Base-by-base conservation (phyloP, 306 rosid species). In the Vigna radiata region DNA sequence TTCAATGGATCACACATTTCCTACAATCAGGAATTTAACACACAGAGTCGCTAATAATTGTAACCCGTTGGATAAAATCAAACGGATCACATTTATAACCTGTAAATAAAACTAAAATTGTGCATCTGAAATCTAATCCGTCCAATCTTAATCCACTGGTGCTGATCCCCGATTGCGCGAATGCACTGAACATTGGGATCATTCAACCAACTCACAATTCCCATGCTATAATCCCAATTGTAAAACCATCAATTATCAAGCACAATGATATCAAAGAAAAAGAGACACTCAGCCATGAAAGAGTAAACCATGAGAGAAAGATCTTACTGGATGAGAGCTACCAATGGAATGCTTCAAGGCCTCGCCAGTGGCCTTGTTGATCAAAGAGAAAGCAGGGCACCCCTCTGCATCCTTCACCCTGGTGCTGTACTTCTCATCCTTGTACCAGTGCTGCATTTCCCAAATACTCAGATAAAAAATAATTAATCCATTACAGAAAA, bases 391-490 rank as follows among this genome's bases (percentile, higher is more conserved):
- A 62, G 90, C 83, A 19, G 96, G 98, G 69, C 19, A 85, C 3
- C 98, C 91, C 56, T 88, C 98, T 81, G 61, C 68, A 68, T 93
- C 98, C 87, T 93, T 93, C 77, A 91, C 94, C 69, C 82, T 84
- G 2, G 98, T 93, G 72, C 96, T 89, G 88, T 79, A 93, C 85
- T 85, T 89, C 87, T 88, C 94, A 84, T 93, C 96, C 84, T 88
- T 93, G 81, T 82, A 93, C 98, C 98, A 93, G 79, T 83, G 96
- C 96, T 93, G 81, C 77, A 88, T 75, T 19, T 64, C 10, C 14
- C 8, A 58, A 58, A 5, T 23, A 23, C 12, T 12, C 0, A 60
- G 7, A 14, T 14, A 58, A 37, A 33, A 18, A 59, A 3, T 12
- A 70, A 44, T 3, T 44, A 44, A 12, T 44, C 5, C 12, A 44